Conservation (phyloP, 1,139 yeast species). For the Pneumocystis jirovecii region DNA sequence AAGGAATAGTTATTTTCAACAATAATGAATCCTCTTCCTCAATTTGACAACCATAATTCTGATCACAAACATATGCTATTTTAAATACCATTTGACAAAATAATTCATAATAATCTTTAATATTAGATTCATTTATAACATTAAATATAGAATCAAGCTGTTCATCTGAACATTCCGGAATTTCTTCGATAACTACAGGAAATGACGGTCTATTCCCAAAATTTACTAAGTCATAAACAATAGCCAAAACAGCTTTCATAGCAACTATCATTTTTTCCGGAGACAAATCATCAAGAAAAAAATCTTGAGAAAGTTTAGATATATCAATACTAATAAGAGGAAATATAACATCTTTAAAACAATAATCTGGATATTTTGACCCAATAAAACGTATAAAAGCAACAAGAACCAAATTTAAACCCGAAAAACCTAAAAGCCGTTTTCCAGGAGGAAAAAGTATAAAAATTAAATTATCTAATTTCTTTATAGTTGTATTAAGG, state of each 20-base stretch:
- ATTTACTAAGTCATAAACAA: slow-evolving; percentile 44
- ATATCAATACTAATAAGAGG: slow-evolving; percentile 30
- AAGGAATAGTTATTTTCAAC: not conserved
- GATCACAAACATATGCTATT: slow-evolving; percentile 46
- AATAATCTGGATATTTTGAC: slow-evolving; percentile 59
- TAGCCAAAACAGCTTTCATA: slow-evolving; percentile 52
- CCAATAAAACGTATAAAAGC: slow-evolving; percentile 66
- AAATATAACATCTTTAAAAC: slow-evolving; percentile 59
- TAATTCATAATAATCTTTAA: slow-evolving; percentile 45
- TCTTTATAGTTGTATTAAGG: slow-evolving; percentile 66
- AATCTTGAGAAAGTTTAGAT: slow-evolving; percentile 30
- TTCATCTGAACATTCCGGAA: slow-evolving; percentile 2
- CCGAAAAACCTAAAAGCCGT: slow-evolving; percentile 63
- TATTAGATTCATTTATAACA: slow-evolving; percentile 2
- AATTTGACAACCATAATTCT: slow-evolving; percentile 36
- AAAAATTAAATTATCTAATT: slow-evolving; percentile 43
- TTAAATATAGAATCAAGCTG: not conserved
- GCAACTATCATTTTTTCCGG: slow-evolving; percentile 62
- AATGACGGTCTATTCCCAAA: slow-evolving; percentile 50
- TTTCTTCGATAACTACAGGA: slow-evolving; percentile 33
- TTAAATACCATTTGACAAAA: slow-evolving; percentile 49
- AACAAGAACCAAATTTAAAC: slow-evolving; percentile 49
- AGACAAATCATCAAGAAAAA: slow-evolving; percentile 43
- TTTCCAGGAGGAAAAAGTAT: slow-evolving; percentile 41
- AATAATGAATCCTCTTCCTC: not conserved